A percentile compares a stretch with the other conserved stretches of the same genome.
Conservation (phyloP, 2,329 filamentous ascomycete species). For the Tolypocladium paradoxum region DNA sequence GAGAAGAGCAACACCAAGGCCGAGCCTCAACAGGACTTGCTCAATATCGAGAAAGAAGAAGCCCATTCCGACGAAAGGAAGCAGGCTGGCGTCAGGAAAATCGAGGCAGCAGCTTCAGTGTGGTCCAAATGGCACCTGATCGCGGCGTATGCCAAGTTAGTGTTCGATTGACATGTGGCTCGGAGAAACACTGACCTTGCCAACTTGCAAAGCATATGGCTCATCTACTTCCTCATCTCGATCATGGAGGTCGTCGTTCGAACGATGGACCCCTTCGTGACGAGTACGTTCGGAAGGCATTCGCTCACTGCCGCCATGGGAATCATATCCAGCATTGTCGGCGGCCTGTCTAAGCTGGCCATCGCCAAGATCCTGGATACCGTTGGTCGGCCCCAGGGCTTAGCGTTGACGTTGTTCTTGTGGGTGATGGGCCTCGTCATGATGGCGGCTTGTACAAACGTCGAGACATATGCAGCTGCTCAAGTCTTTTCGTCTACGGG, state of each 20-base stretch:
- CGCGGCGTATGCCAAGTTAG: slow-evolving; percentile 30
- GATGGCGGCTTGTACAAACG: slow-evolving; percentile 44
- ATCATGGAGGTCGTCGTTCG: slow-evolving; percentile 25
- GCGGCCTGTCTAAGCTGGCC: slow-evolving; percentile 46
- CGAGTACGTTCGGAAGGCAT: slow-evolving; percentile 33
- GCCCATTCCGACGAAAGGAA: slow-evolving; percentile 16
- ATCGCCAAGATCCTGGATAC: slow-evolving; percentile 53
- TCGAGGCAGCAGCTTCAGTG: slow-evolving; percentile 29
- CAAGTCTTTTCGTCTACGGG: slow-evolving; percentile 48
- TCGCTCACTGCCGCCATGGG: slow-evolving; percentile 37
- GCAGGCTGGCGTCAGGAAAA: slow-evolving; percentile 33
- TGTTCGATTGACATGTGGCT: not conserved
- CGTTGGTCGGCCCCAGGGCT: slow-evolving; percentile 50
- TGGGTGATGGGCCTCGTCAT: slow-evolving; percentile 41
- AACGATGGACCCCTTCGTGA: slow-evolving; percentile 29
- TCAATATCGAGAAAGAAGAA: not conserved
- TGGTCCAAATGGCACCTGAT: slow-evolving; percentile 30
- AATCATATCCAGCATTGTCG: slow-evolving; percentile 37
- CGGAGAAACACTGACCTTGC: not conserved
- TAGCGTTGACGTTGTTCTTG: slow-evolving; percentile 37
- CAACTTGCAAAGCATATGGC: slow-evolving; percentile 22
- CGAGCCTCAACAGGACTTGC: not conserved
- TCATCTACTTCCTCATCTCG: slow-evolving; percentile 27
- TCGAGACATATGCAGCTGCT: slow-evolving; percentile 36
- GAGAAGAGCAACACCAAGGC: not conserved